Conservation (phyloP, 2,329 filamentous ascomycete species). For the Ceratocystis cubensis region DNA sequence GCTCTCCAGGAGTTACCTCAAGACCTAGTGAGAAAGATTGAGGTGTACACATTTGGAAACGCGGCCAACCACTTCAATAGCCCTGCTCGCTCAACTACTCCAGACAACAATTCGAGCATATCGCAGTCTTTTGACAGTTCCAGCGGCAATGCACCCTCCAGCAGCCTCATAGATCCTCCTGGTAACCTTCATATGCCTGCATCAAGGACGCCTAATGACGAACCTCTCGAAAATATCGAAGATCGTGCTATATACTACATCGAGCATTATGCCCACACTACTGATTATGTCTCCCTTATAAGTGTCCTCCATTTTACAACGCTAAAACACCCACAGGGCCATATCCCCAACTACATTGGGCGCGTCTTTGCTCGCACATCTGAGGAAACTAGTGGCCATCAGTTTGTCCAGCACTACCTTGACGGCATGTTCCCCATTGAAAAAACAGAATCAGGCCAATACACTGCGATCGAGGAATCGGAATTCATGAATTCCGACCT, state of each 20-base stretch:
- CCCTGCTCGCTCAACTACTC: conserved; percentile 31
- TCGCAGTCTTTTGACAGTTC: neutral
- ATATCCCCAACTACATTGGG: conserved; percentile 49
- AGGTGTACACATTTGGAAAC: conserved; percentile 67
- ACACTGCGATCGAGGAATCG: conserved; percentile 37
- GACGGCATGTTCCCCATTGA: conserved; percentile 48
- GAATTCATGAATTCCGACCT: conserved; percentile 50
- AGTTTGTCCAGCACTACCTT: conserved; percentile 49
- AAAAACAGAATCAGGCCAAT: conserved; percentile 33
- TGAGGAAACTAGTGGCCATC: conserved; percentile 41
- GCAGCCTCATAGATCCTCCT: neutral
- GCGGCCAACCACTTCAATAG: conserved; percentile 77
- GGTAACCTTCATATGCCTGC: neutral
- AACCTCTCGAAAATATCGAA: conserved; percentile 10
- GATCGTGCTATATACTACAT: conserved; percentile 53
- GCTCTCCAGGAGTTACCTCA: conserved; percentile 58
- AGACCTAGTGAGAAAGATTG: conserved; percentile 52
- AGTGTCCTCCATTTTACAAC: conserved; percentile 58
- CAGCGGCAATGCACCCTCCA: neutral
- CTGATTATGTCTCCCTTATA: conserved; percentile 62
- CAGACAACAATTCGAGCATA: neutral
- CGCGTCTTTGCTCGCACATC: conserved; percentile 44
- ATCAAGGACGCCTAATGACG: neutral
- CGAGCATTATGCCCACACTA: conserved; percentile 66
- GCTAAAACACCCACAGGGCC: conserved; percentile 30